Evolutionary conservation across 306 rosid species (phyloP), one percentile per base, ranked within the genome.

Genomic region (Rosa lucieae): DNA sequence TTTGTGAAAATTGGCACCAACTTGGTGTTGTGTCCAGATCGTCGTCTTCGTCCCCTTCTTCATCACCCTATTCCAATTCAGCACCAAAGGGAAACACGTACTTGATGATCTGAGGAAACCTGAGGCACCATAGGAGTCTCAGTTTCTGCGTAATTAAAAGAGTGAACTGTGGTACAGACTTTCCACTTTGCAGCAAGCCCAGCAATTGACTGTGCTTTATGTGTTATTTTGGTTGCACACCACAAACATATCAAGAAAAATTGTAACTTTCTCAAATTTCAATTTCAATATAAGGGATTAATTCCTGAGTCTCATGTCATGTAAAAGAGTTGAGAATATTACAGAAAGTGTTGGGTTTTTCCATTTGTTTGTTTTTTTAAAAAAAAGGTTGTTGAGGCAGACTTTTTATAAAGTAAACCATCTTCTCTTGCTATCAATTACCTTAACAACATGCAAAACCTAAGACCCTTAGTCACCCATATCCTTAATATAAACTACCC

Each of bases 101-200:
- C 88, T 56, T 51, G 87, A 70, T 56, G 89, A 68, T 81, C 61
- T 13, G 91, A 53, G 81, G 86, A 68, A 21, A 13, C 59, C 71
- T 69, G 85, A 40, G 74, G 47, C 4, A 32, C 20, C 69, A 70
- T 72, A 10, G 94, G 94, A 8, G 91, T 89, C 84, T 89, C 97
- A 10, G 63, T 79, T 4, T 92, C 97, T 7, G 75, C 29, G 79
- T 83, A 81, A 42, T 95, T 96, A 68, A 89, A 91, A n/a, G 96
- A 83, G 80, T 90, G 85, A 55, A 95, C 81, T 26, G 93, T 90
- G 42, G 98, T 92, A 13, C 90, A 91, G 65, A 84, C 77, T 58
- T 95, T 97, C 99, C 98, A 95, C 84, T 95, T 95, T 40, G 99
- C 87, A 61, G 97, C 92, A 32, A 95, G 91, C 59, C 94, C 86